These are phyloP conservation scores for Quercus suber DNA, from an alignment of 306 rosid species.

Conservation along the genomic window DNA sequence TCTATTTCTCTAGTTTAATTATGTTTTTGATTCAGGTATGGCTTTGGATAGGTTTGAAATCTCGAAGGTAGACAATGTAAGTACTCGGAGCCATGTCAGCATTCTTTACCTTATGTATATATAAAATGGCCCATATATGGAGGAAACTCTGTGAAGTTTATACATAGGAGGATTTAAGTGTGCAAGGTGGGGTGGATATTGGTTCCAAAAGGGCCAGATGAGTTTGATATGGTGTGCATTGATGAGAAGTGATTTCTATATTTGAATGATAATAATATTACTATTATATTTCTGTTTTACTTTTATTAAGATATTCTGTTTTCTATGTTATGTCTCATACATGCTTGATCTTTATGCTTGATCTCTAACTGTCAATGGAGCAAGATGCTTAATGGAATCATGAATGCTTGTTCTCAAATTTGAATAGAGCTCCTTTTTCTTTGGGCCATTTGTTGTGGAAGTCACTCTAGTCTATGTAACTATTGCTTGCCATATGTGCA, in stretches of 20 bases:
- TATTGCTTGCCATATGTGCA: too few relatives aligned
- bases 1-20: slow-evolving; percentile 23
- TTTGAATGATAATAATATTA: slow-evolving; percentile 44
- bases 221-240: slow-evolving; percentile 43
- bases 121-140: slow-evolving; percentile 15
- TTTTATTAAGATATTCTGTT: background rate
- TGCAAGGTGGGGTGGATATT: slow-evolving; percentile 14
- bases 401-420: too few relatives aligned
- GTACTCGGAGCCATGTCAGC: slow-evolving; percentile 37
- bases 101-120: slow-evolving; percentile 20
- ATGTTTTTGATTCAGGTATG: slow-evolving; percentile 6
- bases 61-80: slow-evolving; percentile 28
- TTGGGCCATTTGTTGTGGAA: too few relatives aligned
- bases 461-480: too few relatives aligned
- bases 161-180: background rate
- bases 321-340: too few relatives aligned
- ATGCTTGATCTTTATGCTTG: background rate
- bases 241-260: slow-evolving; percentile 32
- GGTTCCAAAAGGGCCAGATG: slow-evolving; percentile 21
- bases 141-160: slow-evolving; percentile 3
- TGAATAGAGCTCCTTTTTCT: too few relatives aligned
- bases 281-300: background rate
- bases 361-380: background rate
- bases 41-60: slow-evolving; percentile 25
- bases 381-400: background rate